A percentile compares a stretch with the other conserved stretches of the same genome.
Evolutionary conservation across 495 filamentous ascomycete species (phyloP).

Genomic region (Lasiosphaeria ovina): DNA sequence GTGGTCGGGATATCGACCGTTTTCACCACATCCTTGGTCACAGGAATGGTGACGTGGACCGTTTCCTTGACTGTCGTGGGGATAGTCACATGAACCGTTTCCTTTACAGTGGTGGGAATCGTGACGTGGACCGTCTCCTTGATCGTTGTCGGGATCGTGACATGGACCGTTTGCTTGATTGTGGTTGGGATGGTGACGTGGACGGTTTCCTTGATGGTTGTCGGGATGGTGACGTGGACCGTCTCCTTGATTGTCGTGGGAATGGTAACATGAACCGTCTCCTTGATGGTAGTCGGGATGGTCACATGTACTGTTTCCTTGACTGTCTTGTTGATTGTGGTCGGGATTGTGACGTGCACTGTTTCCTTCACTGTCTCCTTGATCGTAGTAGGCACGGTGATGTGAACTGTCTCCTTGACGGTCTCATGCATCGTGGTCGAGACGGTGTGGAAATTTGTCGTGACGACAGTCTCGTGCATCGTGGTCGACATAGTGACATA

Average conservation of each 20-base stretch:
- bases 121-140: conserved; percentile 1
- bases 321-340: neutral
- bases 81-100: neutral
- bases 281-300: neutral
- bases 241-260: neutral
- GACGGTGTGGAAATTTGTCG: neutral
- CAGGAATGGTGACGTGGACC: neutral
- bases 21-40: neutral
- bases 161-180: neutral
- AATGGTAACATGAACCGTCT: conserved; percentile 1
- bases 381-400: neutral
- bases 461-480: neutral
- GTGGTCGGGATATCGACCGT: too few relatives aligned
- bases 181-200: conserved; percentile 7
- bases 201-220: conserved; percentile 1
- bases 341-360: neutral
- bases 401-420: conserved; percentile 1
- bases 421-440: neutral
- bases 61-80: conserved; percentile 2
- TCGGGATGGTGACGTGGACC: neutral
- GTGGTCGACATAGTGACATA: neutral
- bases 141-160: neutral
- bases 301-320: neutral
- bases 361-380: neutral
- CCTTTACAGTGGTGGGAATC: conserved; percentile 1